Conservation (phyloP, 2,329 filamentous ascomycete species). For the Septoria petroselini region DNA sequence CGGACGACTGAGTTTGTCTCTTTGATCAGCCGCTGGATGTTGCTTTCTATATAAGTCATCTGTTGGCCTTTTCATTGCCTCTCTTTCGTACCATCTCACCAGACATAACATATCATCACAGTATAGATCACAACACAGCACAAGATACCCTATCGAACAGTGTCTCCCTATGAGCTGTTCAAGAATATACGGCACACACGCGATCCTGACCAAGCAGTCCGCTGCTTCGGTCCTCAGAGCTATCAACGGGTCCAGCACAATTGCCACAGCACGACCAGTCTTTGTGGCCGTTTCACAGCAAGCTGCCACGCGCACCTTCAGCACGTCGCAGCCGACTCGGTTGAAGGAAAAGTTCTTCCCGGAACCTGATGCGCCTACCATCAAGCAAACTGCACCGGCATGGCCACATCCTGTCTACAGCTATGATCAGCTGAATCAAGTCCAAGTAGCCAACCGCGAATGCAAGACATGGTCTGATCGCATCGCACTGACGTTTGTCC, state of each 20-base stretch:
- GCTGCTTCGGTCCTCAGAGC: constrained; percentile 40
- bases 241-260: constrained; percentile 36
- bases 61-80: no score
- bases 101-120: not conserved
- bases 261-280: constrained; percentile 33
- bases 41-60: constrained; percentile 7
- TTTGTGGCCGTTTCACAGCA: constrained; percentile 37
- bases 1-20: constrained; percentile 1
- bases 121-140: not conserved
- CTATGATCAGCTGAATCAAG: constrained; percentile 70
- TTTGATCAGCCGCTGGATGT: not conserved
- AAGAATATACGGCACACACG: constrained; percentile 12
- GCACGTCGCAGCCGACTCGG: constrained; percentile 36
- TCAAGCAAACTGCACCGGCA: constrained; percentile 47
- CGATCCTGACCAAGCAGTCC: constrained; percentile 19
- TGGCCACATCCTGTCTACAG: constrained; percentile 61
- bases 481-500: constrained; percentile 72
- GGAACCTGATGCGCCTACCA: constrained; percentile 43
- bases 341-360: constrained; percentile 48
- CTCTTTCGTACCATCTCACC: no score
- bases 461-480: constrained; percentile 72
- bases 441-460: constrained; percentile 73
- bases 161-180: constrained; percentile 15
- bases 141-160: constrained; percentile 4
- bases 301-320: constrained; percentile 40